These are phyloP conservation scores for Hyphodiscus sp. DNA, from an alignment of 2,329 filamentous ascomycete species.

Conservation along the genomic window DNA sequence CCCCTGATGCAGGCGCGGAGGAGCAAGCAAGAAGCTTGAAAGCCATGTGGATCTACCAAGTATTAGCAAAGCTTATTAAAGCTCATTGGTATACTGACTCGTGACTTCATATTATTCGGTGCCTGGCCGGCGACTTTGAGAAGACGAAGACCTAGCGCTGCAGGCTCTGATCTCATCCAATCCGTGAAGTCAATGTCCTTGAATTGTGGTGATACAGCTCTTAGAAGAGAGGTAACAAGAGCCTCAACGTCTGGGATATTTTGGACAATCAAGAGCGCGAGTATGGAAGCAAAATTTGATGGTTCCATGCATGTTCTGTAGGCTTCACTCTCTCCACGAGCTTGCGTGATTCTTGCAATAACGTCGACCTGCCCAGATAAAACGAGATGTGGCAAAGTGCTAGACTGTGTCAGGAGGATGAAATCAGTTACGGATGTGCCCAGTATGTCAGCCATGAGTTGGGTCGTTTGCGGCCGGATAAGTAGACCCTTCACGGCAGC, in stretches of 20 bases:
- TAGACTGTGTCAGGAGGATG: slow-evolving; percentile 66
- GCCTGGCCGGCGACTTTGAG: slow-evolving; percentile 72
- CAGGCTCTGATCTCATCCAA: slow-evolving; percentile 68
- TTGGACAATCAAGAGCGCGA: slow-evolving; percentile 54
- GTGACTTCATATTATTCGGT: slow-evolving; percentile 46
- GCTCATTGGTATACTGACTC: slow-evolving; percentile 40
- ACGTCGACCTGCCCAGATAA: slow-evolving; percentile 70
- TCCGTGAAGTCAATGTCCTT: slow-evolving; percentile 57
- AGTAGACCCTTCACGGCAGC: slow-evolving; percentile 76
- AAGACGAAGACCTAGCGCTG: slow-evolving; percentile 71
- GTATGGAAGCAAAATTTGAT: slow-evolving; percentile 49
- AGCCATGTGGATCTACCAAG: slow-evolving; percentile 24
- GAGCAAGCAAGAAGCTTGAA: slow-evolving; percentile 36
- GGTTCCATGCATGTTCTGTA: slow-evolving; percentile 49
- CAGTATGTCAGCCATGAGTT: slow-evolving; percentile 74
- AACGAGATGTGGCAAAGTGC: slow-evolving; percentile 83
- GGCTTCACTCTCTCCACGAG: slow-evolving; percentile 62
- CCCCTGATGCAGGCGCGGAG: slow-evolving; percentile 18
- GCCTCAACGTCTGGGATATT: slow-evolving; percentile 51
- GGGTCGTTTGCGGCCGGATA: slow-evolving; percentile 72
- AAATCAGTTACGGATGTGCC: slow-evolving; percentile 70
- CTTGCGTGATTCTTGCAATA: slow-evolving; percentile 73
- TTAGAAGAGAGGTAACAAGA: slow-evolving; percentile 62
- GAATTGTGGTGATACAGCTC: slow-evolving; percentile 65
- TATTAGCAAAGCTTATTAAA: background rate